Base-by-base conservation (phyloP, 2,329 filamentous ascomycete species). In the Aspergillus quadrilineatus region DNA sequence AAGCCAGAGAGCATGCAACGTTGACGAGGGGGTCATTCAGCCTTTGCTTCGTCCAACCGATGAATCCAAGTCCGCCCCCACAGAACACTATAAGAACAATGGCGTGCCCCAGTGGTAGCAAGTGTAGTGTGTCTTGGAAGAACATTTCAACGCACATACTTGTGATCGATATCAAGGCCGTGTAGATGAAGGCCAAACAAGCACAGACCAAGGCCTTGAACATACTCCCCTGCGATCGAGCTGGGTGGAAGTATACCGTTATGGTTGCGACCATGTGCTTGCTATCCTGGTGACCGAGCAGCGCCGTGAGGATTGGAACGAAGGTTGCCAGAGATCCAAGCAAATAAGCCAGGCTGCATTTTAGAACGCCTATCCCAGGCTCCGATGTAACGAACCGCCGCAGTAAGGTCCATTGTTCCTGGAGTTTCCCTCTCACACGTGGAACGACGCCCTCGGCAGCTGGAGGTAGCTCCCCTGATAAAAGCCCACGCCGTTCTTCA, bases 261-360 rank as follows among this genome's bases (percentile, higher is more conserved):
- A 97, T 85, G 2, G 93, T 97, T 32, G 92, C 92, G 50, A 96
- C 91, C 68, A 96, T 87, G 74, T 97, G 93, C 70, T 97, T 97
- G 50, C 91, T 91, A 74, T 96, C 92, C 68, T 92, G 89, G 61
- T 87, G 82, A 9, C 93, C 93, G 14, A 97, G 79, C 55, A 92
- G 84, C 6, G 80, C 77, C 14, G 91, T 87, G 55, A 96, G 80
- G 2, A 83, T 82, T 2, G 87, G 84, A 60, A 90, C 86, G 66
- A 96, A 94, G 0, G 92, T 97, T 36, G 88, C 91, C 73, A 96
- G 79, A 64, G 90, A 95, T 15, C 90, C 93, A 34, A 97, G 75
- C 4, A 95, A 78, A 75, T 97, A 97, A 44, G 92, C 93, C 59
- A 97, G 75, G 32, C 91, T 92, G 78, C 92, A 97, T 75, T 97